These are phyloP conservation scores for Globisporangium nagaii DNA, from an alignment of 352 stramenopile genomes.

Conservation along the genomic window DNA sequence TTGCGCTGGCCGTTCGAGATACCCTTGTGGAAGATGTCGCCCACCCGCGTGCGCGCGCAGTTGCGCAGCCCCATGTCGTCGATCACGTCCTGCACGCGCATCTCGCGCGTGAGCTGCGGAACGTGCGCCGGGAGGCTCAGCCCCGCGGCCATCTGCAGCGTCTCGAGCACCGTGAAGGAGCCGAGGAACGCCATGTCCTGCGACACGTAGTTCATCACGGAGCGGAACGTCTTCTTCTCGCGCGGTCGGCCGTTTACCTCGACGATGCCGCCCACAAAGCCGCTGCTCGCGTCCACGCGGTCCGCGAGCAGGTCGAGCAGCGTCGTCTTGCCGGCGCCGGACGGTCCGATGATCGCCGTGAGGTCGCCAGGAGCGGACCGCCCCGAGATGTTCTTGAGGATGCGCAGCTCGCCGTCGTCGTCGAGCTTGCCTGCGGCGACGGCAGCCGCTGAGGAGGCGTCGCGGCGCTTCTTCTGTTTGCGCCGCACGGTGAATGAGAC, in stretches of 20 bases:
- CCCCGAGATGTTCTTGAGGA: constrained; percentile 35
- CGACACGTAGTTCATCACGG: constrained; percentile 59
- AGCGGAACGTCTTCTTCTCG: constrained; percentile 28
- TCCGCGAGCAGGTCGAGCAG: constrained; percentile 42
- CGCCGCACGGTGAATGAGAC: constrained; percentile 14
- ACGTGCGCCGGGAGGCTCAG: constrained; percentile 44
- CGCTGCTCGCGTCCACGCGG: constrained; percentile 21
- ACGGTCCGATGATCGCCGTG: constrained; percentile 42
- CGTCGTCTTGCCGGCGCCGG: too few relatives aligned
- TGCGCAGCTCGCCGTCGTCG: constrained; percentile 6
- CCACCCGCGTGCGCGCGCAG: constrained; percentile 58
- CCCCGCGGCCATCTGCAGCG: constrained; percentile 48
- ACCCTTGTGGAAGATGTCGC: constrained; percentile 82
- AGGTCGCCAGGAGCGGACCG: constrained; percentile 27
- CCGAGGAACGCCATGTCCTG: constrained; percentile 59
- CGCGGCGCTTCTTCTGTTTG: too few relatives aligned
- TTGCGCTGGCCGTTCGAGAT: constrained; percentile 88
- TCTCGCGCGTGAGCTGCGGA: constrained; percentile 35
- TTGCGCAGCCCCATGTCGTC: constrained; percentile 59
- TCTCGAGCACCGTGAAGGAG: constrained; percentile 68
- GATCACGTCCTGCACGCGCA: constrained; percentile 63
- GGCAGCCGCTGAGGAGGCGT: too few relatives aligned
- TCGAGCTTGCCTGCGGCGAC: not conserved
- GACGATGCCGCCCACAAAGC: constrained; percentile 38
- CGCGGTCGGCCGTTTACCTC: constrained; percentile 42